Base-by-base conservation (phyloP, 306 rosid species). In the Urtica urens region DNA sequence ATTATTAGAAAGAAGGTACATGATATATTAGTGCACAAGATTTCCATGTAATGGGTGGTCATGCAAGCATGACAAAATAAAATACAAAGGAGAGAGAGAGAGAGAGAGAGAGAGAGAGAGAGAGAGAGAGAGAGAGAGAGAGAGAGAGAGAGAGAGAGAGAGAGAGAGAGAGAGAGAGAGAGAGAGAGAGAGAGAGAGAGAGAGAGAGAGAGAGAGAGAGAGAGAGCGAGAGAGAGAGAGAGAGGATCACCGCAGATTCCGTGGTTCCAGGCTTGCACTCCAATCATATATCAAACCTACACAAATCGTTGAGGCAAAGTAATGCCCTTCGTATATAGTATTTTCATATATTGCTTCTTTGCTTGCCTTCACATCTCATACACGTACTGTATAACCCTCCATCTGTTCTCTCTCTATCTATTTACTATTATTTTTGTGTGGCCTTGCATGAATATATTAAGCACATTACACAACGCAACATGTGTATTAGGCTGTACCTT, bases 181-280 rank as follows among this genome's bases (percentile, higher is more conserved):
- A 38, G 0, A 39, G 16, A 10, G 30, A 51, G 42, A 51, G 29
- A 51, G 43, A 33, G 19, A 47, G 30, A 45, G 30, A 45, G 50
- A 45, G 30, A 45, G 50, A 51, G 55, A 43, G 38, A 13, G 38
- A 18, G 47, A 40, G 49, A 16, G 6, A 11, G 4, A 5, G 2
- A 33, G 3, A 24, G 20, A 29, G 16, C 24, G 23, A 31, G 37
- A 21, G 41, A 31, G 67, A 58, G 61, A 53, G 67, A 46, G 55
- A 54, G 68, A 24, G 81, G 68, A 61, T 73, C 86, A 70, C 79
- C 87, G 92, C 76, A 72, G 78, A 78, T 72, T 80, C 92, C 87
- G 87, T 71, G 84, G 75, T 70, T 81, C 75, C 85, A 86, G 93
- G 51, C 93, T 81, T 76, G 88, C 95, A 76, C 77, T 81, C 78